Conservation (phyloP, 768 basidiomycete genomes). For the Dictyophora rubrovolvata region DNA sequence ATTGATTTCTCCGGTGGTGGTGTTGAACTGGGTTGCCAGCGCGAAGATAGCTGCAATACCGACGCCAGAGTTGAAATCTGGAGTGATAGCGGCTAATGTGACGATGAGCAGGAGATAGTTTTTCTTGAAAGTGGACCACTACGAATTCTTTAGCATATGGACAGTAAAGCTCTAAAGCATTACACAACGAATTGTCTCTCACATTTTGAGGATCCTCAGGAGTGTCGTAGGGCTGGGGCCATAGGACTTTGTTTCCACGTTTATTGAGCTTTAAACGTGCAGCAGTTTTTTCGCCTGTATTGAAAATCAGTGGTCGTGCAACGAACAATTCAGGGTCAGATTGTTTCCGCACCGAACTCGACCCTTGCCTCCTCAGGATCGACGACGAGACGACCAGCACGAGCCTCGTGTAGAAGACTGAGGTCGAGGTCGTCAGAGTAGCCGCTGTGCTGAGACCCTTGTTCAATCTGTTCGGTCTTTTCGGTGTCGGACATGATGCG, state of each 20-base stretch:
- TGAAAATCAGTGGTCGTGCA: background rate
- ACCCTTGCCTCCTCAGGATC: slow-evolving; percentile 57
- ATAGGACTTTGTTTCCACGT: slow-evolving; percentile 52
- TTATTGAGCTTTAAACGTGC: slow-evolving; percentile 43
- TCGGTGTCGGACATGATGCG: background rate
- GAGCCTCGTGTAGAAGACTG: slow-evolving; percentile 37
- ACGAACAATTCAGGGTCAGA: background rate
- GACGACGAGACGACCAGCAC: slow-evolving; percentile 49
- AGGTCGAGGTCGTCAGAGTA: slow-evolving; percentile 22
- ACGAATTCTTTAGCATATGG: slow-evolving; percentile 12
- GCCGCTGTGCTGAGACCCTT: background rate
- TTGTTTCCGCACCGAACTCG: slow-evolving; percentile 42
- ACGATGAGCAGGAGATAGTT: slow-evolving; percentile 47
- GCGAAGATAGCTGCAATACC: slow-evolving; percentile 56
- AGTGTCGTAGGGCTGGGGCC: slow-evolving; percentile 60
- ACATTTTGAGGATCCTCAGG: slow-evolving; percentile 57
- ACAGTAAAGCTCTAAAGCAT: background rate
- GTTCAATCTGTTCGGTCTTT: background rate
- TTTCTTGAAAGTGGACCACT: slow-evolving; percentile 48
- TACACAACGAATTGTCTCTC: slow-evolving; percentile 11
- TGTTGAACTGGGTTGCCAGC: slow-evolving; percentile 43
- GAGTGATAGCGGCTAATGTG: slow-evolving; percentile 54
- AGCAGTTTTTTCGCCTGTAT: slow-evolving; percentile 26
- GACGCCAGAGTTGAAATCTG: slow-evolving; percentile 55
- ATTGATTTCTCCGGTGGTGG: slow-evolving; percentile 48